Conservation (phyloP, 2,329 filamentous ascomycete genomes). For the Exophiala sideris region DNA sequence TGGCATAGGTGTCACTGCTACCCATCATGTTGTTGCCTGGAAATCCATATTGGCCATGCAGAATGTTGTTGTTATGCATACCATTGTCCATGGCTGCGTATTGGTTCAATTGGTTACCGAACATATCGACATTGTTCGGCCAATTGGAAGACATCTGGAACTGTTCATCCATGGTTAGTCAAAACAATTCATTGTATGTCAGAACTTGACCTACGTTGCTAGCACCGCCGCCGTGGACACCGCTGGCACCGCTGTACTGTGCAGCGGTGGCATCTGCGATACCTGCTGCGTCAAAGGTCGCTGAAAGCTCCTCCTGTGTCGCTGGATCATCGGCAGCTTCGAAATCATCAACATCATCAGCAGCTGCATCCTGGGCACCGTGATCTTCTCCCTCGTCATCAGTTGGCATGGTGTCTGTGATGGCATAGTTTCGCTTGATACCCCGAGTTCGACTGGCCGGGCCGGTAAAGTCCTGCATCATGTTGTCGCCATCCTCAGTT, state of each 20-base stretch:
- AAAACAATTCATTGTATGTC: too few species aligned
- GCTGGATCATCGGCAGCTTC: not conserved
- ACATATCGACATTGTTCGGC: not conserved
- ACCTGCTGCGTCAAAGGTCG: too few species aligned
- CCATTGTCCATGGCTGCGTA: not conserved
- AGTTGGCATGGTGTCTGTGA: slow-evolving; percentile 3
- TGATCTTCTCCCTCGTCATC: slow-evolving; percentile 6
- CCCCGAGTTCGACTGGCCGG: slow-evolving; percentile 21
- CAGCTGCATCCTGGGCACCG: not conserved
- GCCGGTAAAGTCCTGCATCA: slow-evolving; percentile 30
- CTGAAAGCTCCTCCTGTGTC: not conserved
- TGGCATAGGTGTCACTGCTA: not conserved
- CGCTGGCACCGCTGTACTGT: too few species aligned
- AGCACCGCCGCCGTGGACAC: too few species aligned
- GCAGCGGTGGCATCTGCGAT: too few species aligned
- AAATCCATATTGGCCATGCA: not conserved
- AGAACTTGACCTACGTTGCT: too few species aligned
- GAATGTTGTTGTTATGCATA: not conserved
- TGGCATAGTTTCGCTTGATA: slow-evolving; percentile 19
- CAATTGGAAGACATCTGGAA: not conserved
- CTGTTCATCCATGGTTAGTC: too few species aligned
- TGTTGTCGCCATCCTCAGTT: slow-evolving; percentile 39
- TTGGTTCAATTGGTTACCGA: too few species aligned
- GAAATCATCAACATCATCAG: not conserved
- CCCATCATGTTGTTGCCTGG: not conserved